Evolutionary conservation across 139 green algal species (phyloP).

Genomic region (Micromonas commoda): DNA sequence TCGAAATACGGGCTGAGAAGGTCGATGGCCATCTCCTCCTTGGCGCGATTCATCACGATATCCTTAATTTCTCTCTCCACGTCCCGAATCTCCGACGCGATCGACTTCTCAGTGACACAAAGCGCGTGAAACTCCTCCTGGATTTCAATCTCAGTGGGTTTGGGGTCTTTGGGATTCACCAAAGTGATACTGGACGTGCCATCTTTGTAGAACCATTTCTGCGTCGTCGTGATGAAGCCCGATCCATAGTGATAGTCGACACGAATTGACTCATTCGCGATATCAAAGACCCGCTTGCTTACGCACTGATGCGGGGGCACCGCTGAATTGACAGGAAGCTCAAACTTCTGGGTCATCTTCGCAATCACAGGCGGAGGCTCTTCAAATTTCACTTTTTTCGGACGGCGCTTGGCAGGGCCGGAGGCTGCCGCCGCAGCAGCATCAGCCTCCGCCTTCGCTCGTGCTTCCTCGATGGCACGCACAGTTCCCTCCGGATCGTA

Average conservation of each 20-base stretch:
- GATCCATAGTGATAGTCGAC: constrained; percentile 60
- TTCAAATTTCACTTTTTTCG: constrained; percentile 32
- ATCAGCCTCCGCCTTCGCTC: not conserved
- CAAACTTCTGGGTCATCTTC: constrained; percentile 78
- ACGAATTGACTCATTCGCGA: constrained; percentile 48
- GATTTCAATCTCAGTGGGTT: constrained; percentile 43
- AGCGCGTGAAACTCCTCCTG: constrained; percentile 65
- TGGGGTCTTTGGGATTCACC: constrained; percentile 55
- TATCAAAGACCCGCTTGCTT: constrained; percentile 60
- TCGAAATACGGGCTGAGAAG: constrained; percentile 75
- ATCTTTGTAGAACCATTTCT: constrained; percentile 1
- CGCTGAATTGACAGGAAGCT: constrained; percentile 32
- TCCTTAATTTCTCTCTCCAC: constrained; percentile 67
- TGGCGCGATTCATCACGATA: constrained; percentile 53
- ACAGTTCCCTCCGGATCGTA: constrained; percentile 40
- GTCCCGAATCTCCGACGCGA: constrained; percentile 58
- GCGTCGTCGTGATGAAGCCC: constrained; percentile 49
- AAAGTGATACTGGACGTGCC: constrained; percentile 28
- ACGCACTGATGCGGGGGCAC: constrained; percentile 53
- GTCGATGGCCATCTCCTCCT: constrained; percentile 60
- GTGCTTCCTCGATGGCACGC: not conserved
- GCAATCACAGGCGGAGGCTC: constrained; percentile 48
- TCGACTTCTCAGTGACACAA: constrained; percentile 61
- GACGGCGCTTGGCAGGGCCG: not conserved
- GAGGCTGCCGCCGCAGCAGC: not conserved